Evolutionary conservation across 768 basidiomycete genomes (phyloP), one percentile per base, ranked within the genome.

Genomic region (Rhizopogon rudus): DNA sequence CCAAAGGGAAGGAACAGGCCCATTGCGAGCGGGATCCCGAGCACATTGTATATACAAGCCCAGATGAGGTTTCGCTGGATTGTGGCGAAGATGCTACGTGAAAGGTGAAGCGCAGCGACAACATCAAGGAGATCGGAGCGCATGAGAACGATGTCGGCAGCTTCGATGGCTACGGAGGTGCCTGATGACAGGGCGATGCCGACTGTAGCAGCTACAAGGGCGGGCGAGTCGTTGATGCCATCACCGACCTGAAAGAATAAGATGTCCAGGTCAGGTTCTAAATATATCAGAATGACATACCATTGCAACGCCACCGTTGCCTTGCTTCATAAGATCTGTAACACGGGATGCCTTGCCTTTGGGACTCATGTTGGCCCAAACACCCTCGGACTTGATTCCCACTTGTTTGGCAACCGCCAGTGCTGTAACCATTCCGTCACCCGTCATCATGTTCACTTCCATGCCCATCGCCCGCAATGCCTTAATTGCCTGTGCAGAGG

Each of bases 221-320:
- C 97, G 1, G 95, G 96, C 2, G 96, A 98, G 68, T 99, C 97
- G 69, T 99, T 98, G 75, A 98, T 97, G 35, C 97, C 97, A 70
- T 99, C 97, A 22, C 97, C 97, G 40, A 99, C 93, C 93, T 95
- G 59, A 20, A 58, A 37, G 20, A 35, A 49, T 37, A 16, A 49
- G 14, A 37, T 49, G 14, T 35, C 6, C 9, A 49, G 5, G 48
- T 49, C 28, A 25, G 29, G 25, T 6, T 6, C 20, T 31, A 6
- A 35, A n/a, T 20, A 40, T 45, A 55, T 35, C 52, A 48, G 20
- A 4, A 31, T 42, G 14, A 73, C 81, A 55, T 64, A 92, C 95
- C 96, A 98, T 97, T 3, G 93, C 94, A 35, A 98, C 87, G 29
- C 87, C 89, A 9, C 80, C 80, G 1, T 79, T 80, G 46, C 86